A percentile compares a stretch with the other conserved stretches of the same genome.
These are phyloP conservation scores for Salvia miltiorrhiza DNA, from an alignment of 257 asterid species.

Conservation along the genomic window DNA sequence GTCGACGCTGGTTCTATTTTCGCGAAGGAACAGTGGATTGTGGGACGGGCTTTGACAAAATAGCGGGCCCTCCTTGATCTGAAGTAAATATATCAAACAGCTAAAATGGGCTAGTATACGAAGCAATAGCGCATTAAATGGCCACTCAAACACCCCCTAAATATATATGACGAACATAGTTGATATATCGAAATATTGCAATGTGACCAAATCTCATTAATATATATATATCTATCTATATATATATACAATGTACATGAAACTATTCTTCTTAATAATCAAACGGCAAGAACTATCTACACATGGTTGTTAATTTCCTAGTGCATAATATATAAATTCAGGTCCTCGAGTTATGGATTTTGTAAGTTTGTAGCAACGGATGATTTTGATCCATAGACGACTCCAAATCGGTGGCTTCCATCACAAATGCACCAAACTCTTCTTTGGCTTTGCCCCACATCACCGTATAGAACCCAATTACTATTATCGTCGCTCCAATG, in stretches of 20 bases:
- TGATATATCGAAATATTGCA: background rate
- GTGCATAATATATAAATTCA: background rate
- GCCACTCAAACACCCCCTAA: too few relatives aligned
- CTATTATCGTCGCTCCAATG: conserved; percentile 30
- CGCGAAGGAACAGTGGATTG: too few relatives aligned
- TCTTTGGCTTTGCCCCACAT: conserved; percentile 36
- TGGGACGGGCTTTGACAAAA: too few relatives aligned
- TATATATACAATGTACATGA: background rate
- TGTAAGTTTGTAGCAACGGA: conserved; percentile 52
- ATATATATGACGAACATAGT: too few relatives aligned
- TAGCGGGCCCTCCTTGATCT: too few relatives aligned
- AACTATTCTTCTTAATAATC: background rate
- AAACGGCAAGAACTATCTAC: background rate
- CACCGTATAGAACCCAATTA: conserved; percentile 31
- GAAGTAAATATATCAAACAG: too few relatives aligned
- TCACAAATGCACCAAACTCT: conserved; percentile 10
- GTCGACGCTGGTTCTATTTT: too few relatives aligned
- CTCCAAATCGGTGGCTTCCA: conserved; percentile 40
- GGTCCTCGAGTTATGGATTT: conserved; percentile 11
- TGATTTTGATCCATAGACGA: conserved; percentile 37
- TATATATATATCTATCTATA: background rate
- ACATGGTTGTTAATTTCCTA: background rate
- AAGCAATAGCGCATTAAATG: too few relatives aligned
- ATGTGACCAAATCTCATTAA: background rate
- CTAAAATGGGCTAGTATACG: too few relatives aligned